These are phyloP conservation scores for Trichosporon sp. DNA, from an alignment of 1,284 basidiomycete genomes.

Conservation along the genomic window DNA sequence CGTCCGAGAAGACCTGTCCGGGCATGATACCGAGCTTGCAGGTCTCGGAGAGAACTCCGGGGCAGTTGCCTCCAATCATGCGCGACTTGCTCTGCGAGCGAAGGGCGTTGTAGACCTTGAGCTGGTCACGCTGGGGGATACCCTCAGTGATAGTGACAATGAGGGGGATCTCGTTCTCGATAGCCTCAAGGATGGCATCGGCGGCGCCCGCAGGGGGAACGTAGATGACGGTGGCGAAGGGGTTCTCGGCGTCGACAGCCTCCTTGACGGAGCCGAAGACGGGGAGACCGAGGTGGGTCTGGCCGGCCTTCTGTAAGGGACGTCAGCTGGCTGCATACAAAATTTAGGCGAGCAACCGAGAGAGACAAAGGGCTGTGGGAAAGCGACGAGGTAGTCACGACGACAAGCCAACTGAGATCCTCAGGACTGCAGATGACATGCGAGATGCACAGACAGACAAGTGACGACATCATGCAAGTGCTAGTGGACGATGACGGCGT, in stretches of 20 bases:
- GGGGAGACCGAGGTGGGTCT: slow-evolving; percentile 91
- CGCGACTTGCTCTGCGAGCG: slow-evolving; percentile 92
- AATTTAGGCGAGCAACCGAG: not conserved
- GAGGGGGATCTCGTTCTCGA: slow-evolving; percentile 92
- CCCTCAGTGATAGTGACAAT: slow-evolving; percentile 98
- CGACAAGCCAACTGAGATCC: not conserved
- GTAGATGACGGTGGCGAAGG: slow-evolving; percentile 92
- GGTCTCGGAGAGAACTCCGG: slow-evolving; percentile 93
- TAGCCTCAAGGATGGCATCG: slow-evolving; percentile 94
- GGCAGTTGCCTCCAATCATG: slow-evolving; percentile 91
- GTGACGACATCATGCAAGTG: not conserved
- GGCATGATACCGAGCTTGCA: slow-evolving; percentile 99
- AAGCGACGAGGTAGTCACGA: not conserved
- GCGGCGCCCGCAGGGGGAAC: slow-evolving; percentile 91
- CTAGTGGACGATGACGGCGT: not conserved
- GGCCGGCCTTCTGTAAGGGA: slow-evolving; percentile 74
- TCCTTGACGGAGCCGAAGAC: slow-evolving; percentile 92
- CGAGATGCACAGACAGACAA: not conserved
- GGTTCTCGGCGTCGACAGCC: slow-evolving; percentile 78
- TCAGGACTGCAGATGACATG: not conserved
- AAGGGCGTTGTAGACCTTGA: slow-evolving; percentile 89
- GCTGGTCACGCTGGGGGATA: slow-evolving; percentile 94
- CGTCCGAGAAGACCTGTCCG: slow-evolving; percentile 93
- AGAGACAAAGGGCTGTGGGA: not conserved
- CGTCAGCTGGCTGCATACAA: slow-evolving; percentile 19